A percentile compares a stretch with the other conserved stretches of the same genome.
Conservation (phyloP, 192 early-diverging fungal genomes). For the Obelidium mucronatum region DNA sequence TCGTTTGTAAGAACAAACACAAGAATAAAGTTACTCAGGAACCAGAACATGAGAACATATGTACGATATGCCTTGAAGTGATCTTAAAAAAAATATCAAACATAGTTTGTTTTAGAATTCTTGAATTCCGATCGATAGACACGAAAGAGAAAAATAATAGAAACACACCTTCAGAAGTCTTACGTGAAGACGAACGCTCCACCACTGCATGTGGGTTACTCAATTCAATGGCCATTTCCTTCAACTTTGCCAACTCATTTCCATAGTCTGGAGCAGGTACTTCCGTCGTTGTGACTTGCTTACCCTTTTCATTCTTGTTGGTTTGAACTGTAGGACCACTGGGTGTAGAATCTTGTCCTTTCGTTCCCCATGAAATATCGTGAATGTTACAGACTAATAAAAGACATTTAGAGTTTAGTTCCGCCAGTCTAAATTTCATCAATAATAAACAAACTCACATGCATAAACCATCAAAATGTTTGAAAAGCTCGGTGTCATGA, state of each 20-base stretch:
- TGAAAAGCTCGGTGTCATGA: constrained; percentile 56
- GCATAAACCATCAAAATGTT: constrained; percentile 92
- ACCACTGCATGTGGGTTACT: constrained; percentile 45
- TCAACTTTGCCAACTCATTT: constrained; percentile 66
- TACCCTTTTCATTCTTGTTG: constrained; percentile 70
- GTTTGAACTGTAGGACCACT: neutral
- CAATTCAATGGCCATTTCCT: constrained; percentile 39
- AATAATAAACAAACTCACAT: constrained; percentile 37
- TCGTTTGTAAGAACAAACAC: constrained; percentile 54
- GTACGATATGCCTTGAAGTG: constrained; percentile 63
- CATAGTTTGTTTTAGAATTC: too few species aligned
- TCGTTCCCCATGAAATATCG: constrained; percentile 73
- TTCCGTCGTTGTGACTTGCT: constrained; percentile 73
- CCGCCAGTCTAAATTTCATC: too few species aligned
- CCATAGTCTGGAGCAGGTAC: constrained; percentile 69
- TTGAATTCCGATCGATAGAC: too few species aligned
- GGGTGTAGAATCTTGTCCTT: constrained; percentile 57
- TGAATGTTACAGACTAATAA: constrained; percentile 57
- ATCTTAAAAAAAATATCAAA: too few species aligned
- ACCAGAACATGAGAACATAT: constrained; percentile 54
- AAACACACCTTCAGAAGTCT: too few species aligned
- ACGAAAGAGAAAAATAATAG: too few species aligned
- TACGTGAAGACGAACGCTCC: too few species aligned
- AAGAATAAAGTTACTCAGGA: constrained; percentile 50
- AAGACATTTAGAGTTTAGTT: neutral